Conservation (phyloP, 2,329 filamentous ascomycete species). For the Coleophoma cylindrospora region DNA sequence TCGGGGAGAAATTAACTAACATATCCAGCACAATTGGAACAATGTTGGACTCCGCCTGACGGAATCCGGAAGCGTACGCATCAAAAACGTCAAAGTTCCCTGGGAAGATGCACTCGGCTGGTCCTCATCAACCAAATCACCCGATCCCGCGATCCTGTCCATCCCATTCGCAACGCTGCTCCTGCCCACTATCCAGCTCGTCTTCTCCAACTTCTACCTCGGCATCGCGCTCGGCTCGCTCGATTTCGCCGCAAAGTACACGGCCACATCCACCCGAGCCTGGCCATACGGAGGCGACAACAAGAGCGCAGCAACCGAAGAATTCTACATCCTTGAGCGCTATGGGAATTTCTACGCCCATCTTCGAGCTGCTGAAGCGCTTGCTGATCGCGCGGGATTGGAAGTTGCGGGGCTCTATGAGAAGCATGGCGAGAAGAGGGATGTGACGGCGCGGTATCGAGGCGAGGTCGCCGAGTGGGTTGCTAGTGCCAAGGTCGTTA, state of each 20-base stretch:
- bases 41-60: constrained; percentile 59
- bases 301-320: constrained; percentile 53
- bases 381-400: constrained; percentile 50
- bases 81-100: constrained; percentile 48
- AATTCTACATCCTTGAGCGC: constrained; percentile 60
- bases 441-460: constrained; percentile 44
- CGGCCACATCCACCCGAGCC: constrained; percentile 47
- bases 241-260: constrained; percentile 50
- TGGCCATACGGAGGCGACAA: constrained; percentile 61
- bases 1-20: too few relatives aligned
- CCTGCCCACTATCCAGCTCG: constrained; percentile 58
- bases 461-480: constrained; percentile 60
- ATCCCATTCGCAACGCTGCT: constrained; percentile 53
- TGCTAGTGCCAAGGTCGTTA: constrained; percentile 56
- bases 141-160: constrained; percentile 41
- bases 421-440: constrained; percentile 33
- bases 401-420: constrained; percentile 42
- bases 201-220: constrained; percentile 63
- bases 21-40: constrained; percentile 51
- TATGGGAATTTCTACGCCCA: constrained; percentile 62
- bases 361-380: constrained; percentile 51
- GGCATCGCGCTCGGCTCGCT: constrained; percentile 57
- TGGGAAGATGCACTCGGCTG: constrained; percentile 61
- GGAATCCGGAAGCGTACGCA: constrained; percentile 58
- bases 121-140: constrained; percentile 44